Base-by-base conservation (phyloP, 441 rosid genomes). In the Erodium texanum region DNA sequence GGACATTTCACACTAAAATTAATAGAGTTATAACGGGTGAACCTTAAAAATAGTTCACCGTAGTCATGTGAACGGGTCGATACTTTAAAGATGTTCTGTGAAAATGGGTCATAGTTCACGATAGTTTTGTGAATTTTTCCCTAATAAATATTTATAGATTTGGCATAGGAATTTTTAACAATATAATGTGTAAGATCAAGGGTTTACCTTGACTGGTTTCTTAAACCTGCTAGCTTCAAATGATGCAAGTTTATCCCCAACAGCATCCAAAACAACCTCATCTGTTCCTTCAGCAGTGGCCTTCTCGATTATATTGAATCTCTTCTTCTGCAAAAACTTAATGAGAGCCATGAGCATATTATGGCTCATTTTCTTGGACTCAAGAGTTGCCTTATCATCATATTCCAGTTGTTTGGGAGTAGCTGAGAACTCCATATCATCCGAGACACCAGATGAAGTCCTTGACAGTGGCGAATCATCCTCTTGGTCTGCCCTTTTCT, bases 341-440 rank as follows among this genome's bases (percentile, higher is more conserved):
- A 92, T 81, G 66, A 95, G 97, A 89, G 96, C 99, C 94, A 89
- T 90, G 71, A 95, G 89, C 43, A 98, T 95, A 71, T 95, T 95
- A 76, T 95, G 97, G 76, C 83, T 95, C 90, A 87, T 84, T 84
- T 95, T 95, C 83, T 86, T 92, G 69, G 96, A 84, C 80, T 90
- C 97, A 50, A 92, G 90, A 36, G 83, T 84, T 7, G 84, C 70
- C 79, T 76, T 81, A 74, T 87, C 99, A 34, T 92, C 96, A 65
- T 78, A 77, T 41, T 94, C 98, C 23, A 74, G 62, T 22, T 59
- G 70, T 16, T 77, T 83, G 11, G 68, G 34, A 48, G 86, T 79
- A 65, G 87, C 81, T 9, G 80, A 76, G 65, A 85, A 82, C 52
- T 89, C 96, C 88, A 89, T 75, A 82, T 92, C 96, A 75, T 92